phyloP scores from a whole-genome alignment of 2,329 filamentous ascomycete species.

The Ceratocystiopsis sp. region DNA sequence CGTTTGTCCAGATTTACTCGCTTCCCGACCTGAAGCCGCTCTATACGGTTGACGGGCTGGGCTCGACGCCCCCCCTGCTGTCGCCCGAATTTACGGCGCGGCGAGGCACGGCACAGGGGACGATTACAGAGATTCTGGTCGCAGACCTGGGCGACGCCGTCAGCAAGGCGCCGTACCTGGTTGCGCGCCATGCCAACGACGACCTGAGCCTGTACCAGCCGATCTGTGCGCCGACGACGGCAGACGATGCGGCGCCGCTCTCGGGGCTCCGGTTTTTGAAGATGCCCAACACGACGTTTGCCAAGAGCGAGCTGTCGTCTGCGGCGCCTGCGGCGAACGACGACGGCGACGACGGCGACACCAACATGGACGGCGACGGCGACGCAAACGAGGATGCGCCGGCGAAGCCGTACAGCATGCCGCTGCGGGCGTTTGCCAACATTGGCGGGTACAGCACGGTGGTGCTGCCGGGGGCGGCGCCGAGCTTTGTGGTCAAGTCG shows the following conservation, averaged over 20 bases:
- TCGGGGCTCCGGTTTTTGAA: slow-evolving; percentile 2
- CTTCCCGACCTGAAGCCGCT: slow-evolving; percentile 58
- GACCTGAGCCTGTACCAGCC: slow-evolving; percentile 83
- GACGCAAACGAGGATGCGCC: not conserved
- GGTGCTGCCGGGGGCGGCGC: slow-evolving; percentile 64
- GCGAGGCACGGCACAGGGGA: slow-evolving; percentile 55
- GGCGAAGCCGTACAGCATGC: slow-evolving; percentile 23
- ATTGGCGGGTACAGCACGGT: slow-evolving; percentile 67
- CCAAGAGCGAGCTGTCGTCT: slow-evolving; percentile 30
- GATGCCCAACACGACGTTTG: slow-evolving; percentile 26
- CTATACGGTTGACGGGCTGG: slow-evolving; percentile 59
- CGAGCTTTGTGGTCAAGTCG: slow-evolving; percentile 69
- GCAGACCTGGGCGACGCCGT: slow-evolving; percentile 68
- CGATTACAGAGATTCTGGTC: slow-evolving; percentile 62
- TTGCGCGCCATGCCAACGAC: slow-evolving; percentile 62
- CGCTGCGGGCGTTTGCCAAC: slow-evolving; percentile 42
- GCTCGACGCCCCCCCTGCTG: slow-evolving; percentile 60
- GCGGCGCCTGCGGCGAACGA: not conserved
- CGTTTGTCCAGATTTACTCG: slow-evolving; percentile 47
- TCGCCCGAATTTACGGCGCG: slow-evolving; percentile 53
- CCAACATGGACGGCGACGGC: not conserved
- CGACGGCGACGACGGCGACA: slow-evolving; percentile 20
- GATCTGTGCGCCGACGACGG: slow-evolving; percentile 20
- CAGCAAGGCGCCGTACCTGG: slow-evolving; percentile 57
- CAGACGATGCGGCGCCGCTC: too few relatives aligned